A percentile compares a stretch with the other conserved stretches of the same genome.
These are phyloP conservation scores for Nitzschia palea DNA, from an alignment of 108 stramenopile species.

Conservation along the genomic window DNA sequence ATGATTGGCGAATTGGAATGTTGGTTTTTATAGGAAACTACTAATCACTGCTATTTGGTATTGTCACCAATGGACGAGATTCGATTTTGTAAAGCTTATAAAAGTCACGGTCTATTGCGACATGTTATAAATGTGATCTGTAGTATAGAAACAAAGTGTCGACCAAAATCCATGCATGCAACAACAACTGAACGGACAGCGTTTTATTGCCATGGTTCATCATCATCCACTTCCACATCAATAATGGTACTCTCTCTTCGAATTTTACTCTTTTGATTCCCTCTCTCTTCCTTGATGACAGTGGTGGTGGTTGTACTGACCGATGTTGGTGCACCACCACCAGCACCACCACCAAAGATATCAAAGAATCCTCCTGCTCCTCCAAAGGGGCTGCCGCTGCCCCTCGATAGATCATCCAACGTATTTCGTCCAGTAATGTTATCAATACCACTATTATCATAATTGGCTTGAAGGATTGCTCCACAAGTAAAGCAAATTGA, in stretches of 20 bases:
- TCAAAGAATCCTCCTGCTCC: constrained; percentile 23
- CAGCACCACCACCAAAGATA: constrained; percentile 51
- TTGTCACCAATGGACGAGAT: too few relatives aligned
- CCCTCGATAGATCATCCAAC: constrained; percentile 38
- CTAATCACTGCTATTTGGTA: too few relatives aligned
- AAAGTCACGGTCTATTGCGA: too few relatives aligned
- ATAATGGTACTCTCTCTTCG: constrained; percentile 64
- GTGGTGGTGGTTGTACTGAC: constrained; percentile 30
- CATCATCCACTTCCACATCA: constrained; percentile 74
- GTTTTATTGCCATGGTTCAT: constrained; percentile 24
- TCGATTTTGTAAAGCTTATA: too few relatives aligned
- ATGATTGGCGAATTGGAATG: too few relatives aligned
- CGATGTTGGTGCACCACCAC: constrained; percentile 2
- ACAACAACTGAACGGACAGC: too few relatives aligned
- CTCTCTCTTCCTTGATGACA: constrained; percentile 8
- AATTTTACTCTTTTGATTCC: constrained; percentile 24
- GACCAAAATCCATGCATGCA: too few relatives aligned
- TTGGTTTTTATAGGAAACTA: too few relatives aligned
- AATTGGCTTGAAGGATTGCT: constrained; percentile 42
- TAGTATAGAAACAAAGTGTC: not conserved
- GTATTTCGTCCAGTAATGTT: constrained; percentile 34
- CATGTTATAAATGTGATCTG: too few relatives aligned
- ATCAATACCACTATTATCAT: constrained; percentile 35
- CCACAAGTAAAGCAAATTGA: constrained; percentile 73
- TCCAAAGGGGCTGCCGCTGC: constrained; percentile 43